These are phyloP conservation scores for Ephemerocybe angulata DNA, from an alignment of 768 basidiomycete genomes.

Conservation along the genomic window DNA sequence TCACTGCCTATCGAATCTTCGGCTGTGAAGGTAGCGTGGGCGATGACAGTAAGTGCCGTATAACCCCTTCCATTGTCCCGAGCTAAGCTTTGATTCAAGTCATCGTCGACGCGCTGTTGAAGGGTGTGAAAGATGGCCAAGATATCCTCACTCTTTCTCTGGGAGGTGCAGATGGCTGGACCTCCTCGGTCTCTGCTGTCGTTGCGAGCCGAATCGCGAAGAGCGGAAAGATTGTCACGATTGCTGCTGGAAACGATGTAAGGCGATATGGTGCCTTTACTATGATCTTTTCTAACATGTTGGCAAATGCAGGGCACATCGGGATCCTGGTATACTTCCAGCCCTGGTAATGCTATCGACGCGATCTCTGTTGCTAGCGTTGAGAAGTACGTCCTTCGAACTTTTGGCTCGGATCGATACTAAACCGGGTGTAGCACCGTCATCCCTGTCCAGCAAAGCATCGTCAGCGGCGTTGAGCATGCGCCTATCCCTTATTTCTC, in stretches of 20 bases:
- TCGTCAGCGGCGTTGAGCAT: slow-evolving; percentile 45
- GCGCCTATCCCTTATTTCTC: slow-evolving; percentile 53
- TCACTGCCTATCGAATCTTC: slow-evolving; percentile 57
- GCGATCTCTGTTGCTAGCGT: slow-evolving; percentile 56
- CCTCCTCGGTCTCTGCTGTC: slow-evolving; percentile 48
- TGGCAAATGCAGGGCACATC: slow-evolving; percentile 36
- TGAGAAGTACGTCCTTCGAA: slow-evolving; percentile 40
- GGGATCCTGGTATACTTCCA: slow-evolving; percentile 60
- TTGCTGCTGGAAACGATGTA: slow-evolving; percentile 56
- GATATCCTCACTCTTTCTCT: slow-evolving; percentile 68
- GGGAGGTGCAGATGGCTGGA: slow-evolving; percentile 63
- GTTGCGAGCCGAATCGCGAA: slow-evolving; percentile 56
- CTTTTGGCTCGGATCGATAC: not conserved
- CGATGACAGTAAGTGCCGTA: slow-evolving; percentile 44
- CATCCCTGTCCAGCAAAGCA: slow-evolving; percentile 54
- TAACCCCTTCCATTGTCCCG: not conserved
- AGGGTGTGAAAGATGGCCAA: slow-evolving; percentile 47
- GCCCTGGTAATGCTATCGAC: slow-evolving; percentile 49
- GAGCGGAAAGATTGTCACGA: slow-evolving; percentile 57
- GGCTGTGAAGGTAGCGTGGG: slow-evolving; percentile 51
- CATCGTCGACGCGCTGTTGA: slow-evolving; percentile 48
- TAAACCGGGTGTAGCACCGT: slow-evolving; percentile 35
- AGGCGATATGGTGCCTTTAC: slow-evolving; percentile 4
- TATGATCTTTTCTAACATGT: not conserved
- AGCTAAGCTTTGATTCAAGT: slow-evolving; percentile 17